A percentile compares a stretch with the other conserved stretches of the same genome.
These are phyloP conservation scores for Nannizzia gypsea DNA, from an alignment of 2,329 filamentous ascomycete genomes.

Conservation along the genomic window DNA sequence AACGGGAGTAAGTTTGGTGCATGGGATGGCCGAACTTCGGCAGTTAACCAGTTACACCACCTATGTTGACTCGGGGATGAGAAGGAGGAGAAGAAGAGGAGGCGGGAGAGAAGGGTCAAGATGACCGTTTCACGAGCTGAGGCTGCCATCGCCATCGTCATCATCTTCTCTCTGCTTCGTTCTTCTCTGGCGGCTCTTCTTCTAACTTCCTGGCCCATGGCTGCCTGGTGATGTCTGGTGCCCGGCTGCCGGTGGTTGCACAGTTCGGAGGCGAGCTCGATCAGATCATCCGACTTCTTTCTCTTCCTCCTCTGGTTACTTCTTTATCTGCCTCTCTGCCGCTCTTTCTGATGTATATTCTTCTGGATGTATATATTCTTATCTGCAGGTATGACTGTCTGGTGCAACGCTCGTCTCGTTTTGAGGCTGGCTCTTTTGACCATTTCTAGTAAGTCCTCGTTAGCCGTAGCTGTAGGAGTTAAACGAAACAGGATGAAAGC, in stretches of 20 bases:
- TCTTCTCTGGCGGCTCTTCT: neutral
- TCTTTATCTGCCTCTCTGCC: neutral
- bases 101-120: neutral
- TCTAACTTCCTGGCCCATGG: neutral
- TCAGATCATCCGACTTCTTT: neutral
- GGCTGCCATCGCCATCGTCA: neutral
- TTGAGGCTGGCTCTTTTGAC: neutral
- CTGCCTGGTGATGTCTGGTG: neutral
- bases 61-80: neutral
- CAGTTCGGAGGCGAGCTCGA: neutral
- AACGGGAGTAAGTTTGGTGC: too few species aligned
- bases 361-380: neutral
- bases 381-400: neutral
- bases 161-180: neutral
- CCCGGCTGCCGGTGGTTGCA: neutral
- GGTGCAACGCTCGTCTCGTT: conserved; percentile 2
- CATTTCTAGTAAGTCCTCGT: too few species aligned
- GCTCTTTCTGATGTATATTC: too few species aligned
- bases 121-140: neutral
- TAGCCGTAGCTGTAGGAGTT: neutral
- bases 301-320: neutral
- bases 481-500: neutral
- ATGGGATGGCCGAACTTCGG: neutral
- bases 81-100: neutral
- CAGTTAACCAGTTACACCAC: neutral